A percentile compares a stretch with the other conserved stretches of the same genome.
Conservation (phyloP, 805 yeast genomes). For the Kazachstania taianensis region DNA sequence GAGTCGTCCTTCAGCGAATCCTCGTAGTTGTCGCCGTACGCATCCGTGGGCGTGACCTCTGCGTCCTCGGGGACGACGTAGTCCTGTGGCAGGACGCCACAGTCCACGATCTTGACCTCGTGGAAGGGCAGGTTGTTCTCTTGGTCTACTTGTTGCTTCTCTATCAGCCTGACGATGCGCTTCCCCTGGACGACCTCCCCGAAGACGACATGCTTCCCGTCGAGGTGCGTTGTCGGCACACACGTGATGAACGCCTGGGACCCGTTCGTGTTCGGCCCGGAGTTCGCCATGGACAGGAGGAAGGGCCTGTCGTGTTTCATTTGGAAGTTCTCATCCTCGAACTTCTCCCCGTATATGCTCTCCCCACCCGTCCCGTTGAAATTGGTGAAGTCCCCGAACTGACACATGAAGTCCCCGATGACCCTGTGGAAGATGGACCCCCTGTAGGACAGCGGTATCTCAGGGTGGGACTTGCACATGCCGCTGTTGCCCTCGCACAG, state of each 20-base stretch:
- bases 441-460: conserved; percentile 58
- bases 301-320: conserved; percentile 75
- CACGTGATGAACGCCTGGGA: conserved; percentile 94
- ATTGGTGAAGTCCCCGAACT: conserved; percentile 86
- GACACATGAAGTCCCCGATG: conserved; percentile 82
- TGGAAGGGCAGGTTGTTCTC: conserved; percentile 59
- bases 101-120: conserved; percentile 63
- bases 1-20: conserved; percentile 68
- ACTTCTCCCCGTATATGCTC: conserved; percentile 73
- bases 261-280: conserved; percentile 93
- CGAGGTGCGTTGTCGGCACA: conserved; percentile 85
- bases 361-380: conserved; percentile 73
- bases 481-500: conserved; percentile 83
- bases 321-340: conserved; percentile 82
- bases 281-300: conserved; percentile 90
- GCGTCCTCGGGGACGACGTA: conserved; percentile 38
- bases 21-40: conserved; percentile 78
- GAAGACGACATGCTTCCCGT: conserved; percentile 93
- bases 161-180: conserved; percentile 68
- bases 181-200: conserved; percentile 83
- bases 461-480: conserved; percentile 19
- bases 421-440: conserved; percentile 90
- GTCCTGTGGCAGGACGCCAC: conserved; percentile 66
- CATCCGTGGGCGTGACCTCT: conserved; percentile 48
- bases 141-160: conserved; percentile 51